Percentiles rank a stretch among this genome's conserved stretches.
Conservation (phyloP, 192 early-diverging fungal species). For the Gorgonomyces haynaldii region DNA sequence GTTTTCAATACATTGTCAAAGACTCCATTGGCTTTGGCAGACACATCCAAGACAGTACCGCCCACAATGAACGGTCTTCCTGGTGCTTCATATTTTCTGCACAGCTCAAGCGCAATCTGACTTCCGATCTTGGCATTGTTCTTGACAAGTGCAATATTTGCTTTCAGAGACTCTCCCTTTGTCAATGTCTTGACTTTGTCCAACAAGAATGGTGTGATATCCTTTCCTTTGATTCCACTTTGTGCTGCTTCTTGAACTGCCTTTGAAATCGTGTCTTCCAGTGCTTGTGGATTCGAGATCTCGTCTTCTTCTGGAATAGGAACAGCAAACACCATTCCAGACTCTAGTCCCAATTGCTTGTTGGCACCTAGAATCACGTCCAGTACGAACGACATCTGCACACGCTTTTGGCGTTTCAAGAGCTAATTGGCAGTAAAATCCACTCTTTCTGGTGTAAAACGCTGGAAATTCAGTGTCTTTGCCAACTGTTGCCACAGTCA, state of each 20-base stretch:
- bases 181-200: slow-evolving; percentile 75
- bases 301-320: slow-evolving; percentile 71
- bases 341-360: slow-evolving; percentile 48
- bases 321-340: slow-evolving; percentile 77
- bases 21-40: slow-evolving; percentile 25
- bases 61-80: slow-evolving; percentile 69
- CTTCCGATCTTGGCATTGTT: slow-evolving; percentile 81
- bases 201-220: slow-evolving; percentile 89
- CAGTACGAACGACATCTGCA: slow-evolving; percentile 44
- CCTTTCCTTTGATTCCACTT: slow-evolving; percentile 65
- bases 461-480: slow-evolving; percentile 65
- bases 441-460: slow-evolving; percentile 75
- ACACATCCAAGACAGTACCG: slow-evolving; percentile 78
- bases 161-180: slow-evolving; percentile 59
- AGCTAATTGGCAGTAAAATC: slow-evolving; percentile 45
- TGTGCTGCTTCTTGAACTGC: slow-evolving; percentile 63
- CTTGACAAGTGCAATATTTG: slow-evolving; percentile 84
- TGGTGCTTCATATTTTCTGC: neutral
- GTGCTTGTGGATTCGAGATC: slow-evolving; percentile 32
- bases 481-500: slow-evolving; percentile 74
- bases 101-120: slow-evolving; percentile 58
- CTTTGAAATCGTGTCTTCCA: slow-evolving; percentile 59
- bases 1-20: slow-evolving; percentile 28
- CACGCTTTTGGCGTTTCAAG: slow-evolving; percentile 36
- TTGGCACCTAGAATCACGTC: slow-evolving; percentile 25